These are phyloP conservation scores for Puccinia coronata DNA, from an alignment of 1,284 basidiomycete genomes.

Conservation along the genomic window DNA sequence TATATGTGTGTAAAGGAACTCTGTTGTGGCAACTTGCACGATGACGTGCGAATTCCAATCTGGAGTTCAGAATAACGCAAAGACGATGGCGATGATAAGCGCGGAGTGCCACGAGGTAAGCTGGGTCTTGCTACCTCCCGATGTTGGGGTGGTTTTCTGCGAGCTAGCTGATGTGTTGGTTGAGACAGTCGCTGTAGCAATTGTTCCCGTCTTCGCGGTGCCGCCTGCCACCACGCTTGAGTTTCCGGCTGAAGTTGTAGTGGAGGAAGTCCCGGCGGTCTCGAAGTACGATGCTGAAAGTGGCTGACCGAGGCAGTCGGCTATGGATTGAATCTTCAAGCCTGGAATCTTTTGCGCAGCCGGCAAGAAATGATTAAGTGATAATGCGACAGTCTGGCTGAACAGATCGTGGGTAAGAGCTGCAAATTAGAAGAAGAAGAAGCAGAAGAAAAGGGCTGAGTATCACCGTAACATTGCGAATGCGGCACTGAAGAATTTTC, in stretches of 20 bases:
- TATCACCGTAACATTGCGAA: conserved; percentile 39
- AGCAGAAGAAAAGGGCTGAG: conserved; percentile 55
- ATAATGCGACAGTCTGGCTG: conserved; percentile 57
- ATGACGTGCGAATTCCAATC: too few species aligned
- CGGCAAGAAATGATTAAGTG: conserved; percentile 56
- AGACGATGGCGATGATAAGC: too few species aligned
- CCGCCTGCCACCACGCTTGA: background rate
- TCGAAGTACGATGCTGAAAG: conserved; percentile 18
- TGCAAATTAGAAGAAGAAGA: conserved; percentile 49
- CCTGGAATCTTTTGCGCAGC: conserved; percentile 50
- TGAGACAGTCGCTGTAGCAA: background rate
- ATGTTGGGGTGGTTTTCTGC: too few species aligned
- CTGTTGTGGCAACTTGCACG: too few species aligned
- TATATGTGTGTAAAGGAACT: too few species aligned
- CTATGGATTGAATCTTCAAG: conserved; percentile 32
- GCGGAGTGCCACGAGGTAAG: too few species aligned
- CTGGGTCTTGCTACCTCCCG: too few species aligned
- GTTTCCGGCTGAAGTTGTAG: background rate
- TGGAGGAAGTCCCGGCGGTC: background rate
- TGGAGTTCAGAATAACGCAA: too few species aligned
- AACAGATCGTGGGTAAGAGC: conserved; percentile 65
- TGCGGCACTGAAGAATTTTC: conserved; percentile 51
- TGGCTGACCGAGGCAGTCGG: conserved; percentile 30
- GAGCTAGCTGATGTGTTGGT: too few species aligned
- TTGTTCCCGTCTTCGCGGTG: background rate